These are phyloP conservation scores for Zasmidium angulare DNA, from an alignment of 2,329 filamentous ascomycete genomes.

Conservation along the genomic window DNA sequence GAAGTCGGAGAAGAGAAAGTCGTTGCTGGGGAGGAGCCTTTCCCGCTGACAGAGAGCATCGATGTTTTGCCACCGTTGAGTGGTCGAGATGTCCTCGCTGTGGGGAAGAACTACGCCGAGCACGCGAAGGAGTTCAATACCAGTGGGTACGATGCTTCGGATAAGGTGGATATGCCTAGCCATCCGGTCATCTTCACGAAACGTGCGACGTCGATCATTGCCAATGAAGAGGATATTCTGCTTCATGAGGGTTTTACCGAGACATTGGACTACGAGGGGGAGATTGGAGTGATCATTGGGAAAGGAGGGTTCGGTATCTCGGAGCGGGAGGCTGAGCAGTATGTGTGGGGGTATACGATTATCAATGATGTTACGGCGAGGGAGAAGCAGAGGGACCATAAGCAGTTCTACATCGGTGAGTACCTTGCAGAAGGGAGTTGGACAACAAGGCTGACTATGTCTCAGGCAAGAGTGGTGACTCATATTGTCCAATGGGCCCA, in stretches of 20 bases:
- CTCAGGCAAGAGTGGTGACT: slow-evolving; percentile 49
- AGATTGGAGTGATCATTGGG: slow-evolving; percentile 54
- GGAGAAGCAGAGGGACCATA: slow-evolving; percentile 59
- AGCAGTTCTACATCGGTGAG: slow-evolving; percentile 62
- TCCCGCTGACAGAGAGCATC: slow-evolving; percentile 36
- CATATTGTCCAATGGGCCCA: slow-evolving; percentile 42
- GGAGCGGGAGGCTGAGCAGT: slow-evolving; percentile 50
- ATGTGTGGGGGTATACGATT: slow-evolving; percentile 72
- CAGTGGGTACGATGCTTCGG: slow-evolving; percentile 56
- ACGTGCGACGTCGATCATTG: slow-evolving; percentile 54
- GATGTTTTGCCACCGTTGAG: slow-evolving; percentile 49
- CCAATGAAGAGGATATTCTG: slow-evolving; percentile 48
- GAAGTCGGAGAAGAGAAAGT: slow-evolving; percentile 45
- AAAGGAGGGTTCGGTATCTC: slow-evolving; percentile 54
- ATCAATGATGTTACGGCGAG: slow-evolving; percentile 80
- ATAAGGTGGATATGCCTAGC: slow-evolving; percentile 54
- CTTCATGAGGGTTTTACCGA: slow-evolving; percentile 52
- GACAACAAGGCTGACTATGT: slow-evolving; percentile 47
- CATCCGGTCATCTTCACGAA: slow-evolving; percentile 60
- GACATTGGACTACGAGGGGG: slow-evolving; percentile 50
- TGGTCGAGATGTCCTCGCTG: slow-evolving; percentile 54
- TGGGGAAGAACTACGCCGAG: slow-evolving; percentile 59
- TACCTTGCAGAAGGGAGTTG: slow-evolving; percentile 44
- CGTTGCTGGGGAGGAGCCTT: slow-evolving; percentile 33
- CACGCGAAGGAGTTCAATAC: slow-evolving; percentile 60